Evolutionary conservation across 2,329 filamentous ascomycete genomes (phyloP).

Genomic region (Beauveria australis): DNA sequence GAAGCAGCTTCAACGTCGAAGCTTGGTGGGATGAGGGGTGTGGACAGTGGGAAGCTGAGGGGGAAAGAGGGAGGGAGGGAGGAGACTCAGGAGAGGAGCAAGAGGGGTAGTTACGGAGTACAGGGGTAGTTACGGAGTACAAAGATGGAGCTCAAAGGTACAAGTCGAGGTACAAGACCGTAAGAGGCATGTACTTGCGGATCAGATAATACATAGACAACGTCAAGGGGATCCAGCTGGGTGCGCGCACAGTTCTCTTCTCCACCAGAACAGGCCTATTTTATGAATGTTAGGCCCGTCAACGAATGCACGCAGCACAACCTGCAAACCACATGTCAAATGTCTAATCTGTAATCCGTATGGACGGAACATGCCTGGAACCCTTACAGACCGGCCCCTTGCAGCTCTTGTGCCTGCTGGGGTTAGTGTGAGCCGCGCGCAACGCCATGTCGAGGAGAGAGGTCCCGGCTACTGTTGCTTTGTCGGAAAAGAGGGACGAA

Average conservation of each 20-base stretch:
- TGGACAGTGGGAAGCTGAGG: background rate
- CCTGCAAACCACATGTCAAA: background rate
- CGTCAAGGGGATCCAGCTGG: background rate
- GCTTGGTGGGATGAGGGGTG: background rate
- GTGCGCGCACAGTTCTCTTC: background rate
- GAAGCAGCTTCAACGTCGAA: background rate
- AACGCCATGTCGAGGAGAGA: background rate
- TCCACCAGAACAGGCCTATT: background rate
- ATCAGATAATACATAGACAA: background rate
- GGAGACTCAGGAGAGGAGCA: no score
- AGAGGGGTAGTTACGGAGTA: background rate
- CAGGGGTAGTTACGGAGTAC: background rate
- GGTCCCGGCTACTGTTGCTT: background rate
- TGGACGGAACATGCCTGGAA: background rate
- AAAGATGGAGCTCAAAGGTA: background rate
- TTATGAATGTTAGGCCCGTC: no score
- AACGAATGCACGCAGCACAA: background rate
- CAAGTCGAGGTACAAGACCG: constrained; percentile 5
- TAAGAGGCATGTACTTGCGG: constrained; percentile 4
- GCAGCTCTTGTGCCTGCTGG: background rate
- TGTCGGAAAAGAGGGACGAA: background rate
- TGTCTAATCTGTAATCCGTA: background rate
- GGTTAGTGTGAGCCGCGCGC: background rate
- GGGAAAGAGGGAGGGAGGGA: background rate
- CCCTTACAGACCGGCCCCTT: no score